A percentile compares a stretch with the other conserved stretches of the same genome.
These are phyloP conservation scores for Aspergillus homomorphus DNA, from an alignment of 495 filamentous ascomycete species.

Conservation along the genomic window DNA sequence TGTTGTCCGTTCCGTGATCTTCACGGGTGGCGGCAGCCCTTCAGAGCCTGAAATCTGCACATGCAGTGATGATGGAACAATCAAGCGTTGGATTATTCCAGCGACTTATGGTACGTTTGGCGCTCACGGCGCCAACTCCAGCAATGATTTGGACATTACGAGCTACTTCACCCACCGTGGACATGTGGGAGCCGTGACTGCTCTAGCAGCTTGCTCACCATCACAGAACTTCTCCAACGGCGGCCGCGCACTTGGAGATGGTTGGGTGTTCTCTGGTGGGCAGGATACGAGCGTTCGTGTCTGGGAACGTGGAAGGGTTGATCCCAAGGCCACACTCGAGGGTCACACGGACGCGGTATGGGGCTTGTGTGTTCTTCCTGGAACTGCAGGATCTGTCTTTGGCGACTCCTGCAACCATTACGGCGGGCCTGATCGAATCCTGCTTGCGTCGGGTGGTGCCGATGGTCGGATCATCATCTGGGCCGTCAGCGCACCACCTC, in stretches of 20 bases:
- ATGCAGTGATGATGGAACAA: constrained; percentile 87
- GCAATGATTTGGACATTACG: constrained; percentile 80
- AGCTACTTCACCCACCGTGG: constrained; percentile 94
- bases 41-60: constrained; percentile 97
- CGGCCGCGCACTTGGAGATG: constrained; percentile 78
- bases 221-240: constrained; percentile 83
- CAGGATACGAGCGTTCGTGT: constrained; percentile 90
- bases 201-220: constrained; percentile 79
- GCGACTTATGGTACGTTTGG: constrained; percentile 63
- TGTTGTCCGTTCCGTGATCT: constrained; percentile 88
- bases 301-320: constrained; percentile 91
- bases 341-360: constrained; percentile 95
- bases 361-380: constrained; percentile 91
- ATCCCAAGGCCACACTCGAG: constrained; percentile 91
- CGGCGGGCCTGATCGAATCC: constrained; percentile 75
- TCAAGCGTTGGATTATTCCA: constrained; percentile 96
- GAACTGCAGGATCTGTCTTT: constrained; percentile 72
- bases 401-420: constrained; percentile 63
- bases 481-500: constrained; percentile 90
- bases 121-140: constrained; percentile 46
- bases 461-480: constrained; percentile 92
- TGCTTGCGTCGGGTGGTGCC: constrained; percentile 87
- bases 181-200: constrained; percentile 85
- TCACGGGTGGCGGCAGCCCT: constrained; percentile 91
- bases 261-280: constrained; percentile 97